Evolutionary conservation across 1,139 yeast species (phyloP).

Genomic region (Eremothecium cymbalariae): DNA sequence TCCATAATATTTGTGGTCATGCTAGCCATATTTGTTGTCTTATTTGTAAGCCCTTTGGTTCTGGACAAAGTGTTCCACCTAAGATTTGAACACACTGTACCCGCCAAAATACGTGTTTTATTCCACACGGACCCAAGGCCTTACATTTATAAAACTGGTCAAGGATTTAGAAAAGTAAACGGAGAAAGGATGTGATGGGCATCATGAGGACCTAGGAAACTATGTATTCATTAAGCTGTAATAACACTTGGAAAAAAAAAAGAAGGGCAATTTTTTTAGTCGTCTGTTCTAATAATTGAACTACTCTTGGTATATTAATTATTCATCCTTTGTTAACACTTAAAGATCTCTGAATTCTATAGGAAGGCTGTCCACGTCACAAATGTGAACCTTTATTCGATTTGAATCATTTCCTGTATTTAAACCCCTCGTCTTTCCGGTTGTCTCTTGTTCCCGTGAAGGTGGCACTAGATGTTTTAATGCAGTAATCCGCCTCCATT

Average conservation of each 20-base stretch:
- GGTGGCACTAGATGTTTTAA: constrained; percentile 32
- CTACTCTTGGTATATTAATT: too few relatives aligned
- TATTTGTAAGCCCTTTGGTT: constrained; percentile 38
- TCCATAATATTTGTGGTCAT: constrained; percentile 35
- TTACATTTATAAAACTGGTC: neutral
- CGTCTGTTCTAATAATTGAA: too few relatives aligned
- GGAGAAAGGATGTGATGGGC: neutral
- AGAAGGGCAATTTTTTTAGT: too few relatives aligned
- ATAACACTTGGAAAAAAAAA: too few relatives aligned
- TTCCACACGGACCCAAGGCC: constrained; percentile 2
- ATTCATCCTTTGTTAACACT: too few relatives aligned
- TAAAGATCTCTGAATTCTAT: too few relatives aligned
- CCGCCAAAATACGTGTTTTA: constrained; percentile 2
- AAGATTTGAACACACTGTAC: constrained; percentile 3
- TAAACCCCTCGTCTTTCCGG: constrained; percentile 36
- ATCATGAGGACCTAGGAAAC: too few relatives aligned
- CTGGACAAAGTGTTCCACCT: constrained; percentile 5
- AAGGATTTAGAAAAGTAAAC: neutral
- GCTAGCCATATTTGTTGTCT: constrained; percentile 28
- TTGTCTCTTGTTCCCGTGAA: constrained; percentile 39
- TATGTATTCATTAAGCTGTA: too few relatives aligned
- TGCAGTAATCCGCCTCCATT: constrained; percentile 51
- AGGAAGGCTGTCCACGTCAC: too few relatives aligned
- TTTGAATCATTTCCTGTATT: too few relatives aligned
- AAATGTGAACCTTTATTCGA: too few relatives aligned